Evolutionary conservation across 305 asterid genomes (phyloP).

Genomic region (Ilex paraguariensis): DNA sequence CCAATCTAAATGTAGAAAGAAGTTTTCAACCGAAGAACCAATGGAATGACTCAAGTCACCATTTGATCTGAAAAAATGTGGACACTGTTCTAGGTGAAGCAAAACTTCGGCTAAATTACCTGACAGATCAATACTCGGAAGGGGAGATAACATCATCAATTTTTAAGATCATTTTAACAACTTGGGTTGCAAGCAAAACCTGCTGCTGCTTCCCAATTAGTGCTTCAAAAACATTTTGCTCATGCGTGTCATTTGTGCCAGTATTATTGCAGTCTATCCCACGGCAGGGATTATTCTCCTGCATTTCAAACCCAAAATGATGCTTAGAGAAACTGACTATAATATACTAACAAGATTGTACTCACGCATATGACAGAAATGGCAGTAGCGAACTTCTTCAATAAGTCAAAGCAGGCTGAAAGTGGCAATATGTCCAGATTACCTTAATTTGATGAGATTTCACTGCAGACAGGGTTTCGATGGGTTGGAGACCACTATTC

Average conservation of each 20-base stretch:
- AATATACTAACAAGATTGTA: background rate
- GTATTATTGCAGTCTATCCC: conserved; percentile 88
- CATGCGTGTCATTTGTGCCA: conserved; percentile 87
- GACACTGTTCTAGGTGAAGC: background rate
- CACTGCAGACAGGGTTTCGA: conserved; percentile 86
- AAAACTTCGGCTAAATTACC: background rate
- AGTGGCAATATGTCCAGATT: conserved; percentile 1
- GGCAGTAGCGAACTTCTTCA: no score
- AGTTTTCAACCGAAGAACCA: no score
- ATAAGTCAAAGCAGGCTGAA: background rate
- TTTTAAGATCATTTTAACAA: conserved; percentile 93
- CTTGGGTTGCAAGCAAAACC: conserved; percentile 89
- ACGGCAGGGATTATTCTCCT: conserved; percentile 70
- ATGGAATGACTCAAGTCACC: no score
- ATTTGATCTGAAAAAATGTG: background rate
- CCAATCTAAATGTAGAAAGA: no score
- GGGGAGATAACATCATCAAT: conserved; percentile 91
- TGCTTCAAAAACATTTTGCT: conserved; percentile 82
- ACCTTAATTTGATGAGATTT: conserved; percentile 93
- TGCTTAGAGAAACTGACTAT: background rate
- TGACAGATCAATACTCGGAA: conserved; percentile 47
- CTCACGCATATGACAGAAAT: background rate
- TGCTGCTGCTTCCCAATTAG: conserved; percentile 95
- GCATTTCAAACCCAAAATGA: conserved; percentile 18
- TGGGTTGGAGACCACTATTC: conserved; percentile 90